A percentile compares a stretch with the other conserved stretches of the same genome.
phyloP scores from a whole-genome alignment of 1,284 basidiomycete genomes.

The Marasmius fiardii region DNA sequence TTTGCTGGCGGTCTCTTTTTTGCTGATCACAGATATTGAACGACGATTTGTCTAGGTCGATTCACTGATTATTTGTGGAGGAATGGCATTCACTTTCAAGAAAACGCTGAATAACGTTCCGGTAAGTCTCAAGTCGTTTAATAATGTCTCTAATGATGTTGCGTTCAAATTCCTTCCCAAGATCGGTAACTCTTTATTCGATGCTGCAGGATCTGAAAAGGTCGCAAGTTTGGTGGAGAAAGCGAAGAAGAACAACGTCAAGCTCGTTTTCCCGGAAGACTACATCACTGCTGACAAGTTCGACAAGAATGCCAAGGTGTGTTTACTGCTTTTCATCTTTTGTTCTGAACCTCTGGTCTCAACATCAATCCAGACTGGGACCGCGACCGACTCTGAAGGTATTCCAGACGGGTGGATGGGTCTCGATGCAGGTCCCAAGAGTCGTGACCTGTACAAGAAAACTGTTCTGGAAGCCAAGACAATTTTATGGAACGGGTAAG shows the following conservation, averaged over 20 bases:
- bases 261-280: conserved; percentile 95
- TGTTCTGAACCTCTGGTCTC: not conserved
- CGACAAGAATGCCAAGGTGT: conserved; percentile 84
- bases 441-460: conserved; percentile 74
- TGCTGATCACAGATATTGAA: conserved; percentile 5
- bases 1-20: not conserved
- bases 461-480: conserved; percentile 92
- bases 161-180: conserved; percentile 22
- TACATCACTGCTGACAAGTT: conserved; percentile 96
- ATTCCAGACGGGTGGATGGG: conserved; percentile 96
- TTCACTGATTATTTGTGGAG: conserved; percentile 95
- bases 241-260: conserved; percentile 91
- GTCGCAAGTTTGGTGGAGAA: conserved; percentile 86
- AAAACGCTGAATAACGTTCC: conserved; percentile 85
- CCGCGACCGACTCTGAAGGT: conserved; percentile 79
- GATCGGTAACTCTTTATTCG: conserved; percentile 97
- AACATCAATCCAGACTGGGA: conserved; percentile 64
- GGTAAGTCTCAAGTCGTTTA: conserved; percentile 36
- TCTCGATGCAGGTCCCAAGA: conserved; percentile 86
- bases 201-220: conserved; percentile 87
- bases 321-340: conserved; percentile 16
- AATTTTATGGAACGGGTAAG: conserved; percentile 96
- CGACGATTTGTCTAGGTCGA: conserved; percentile 64
- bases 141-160: conserved; percentile 6
- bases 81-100: conserved; percentile 99